Conservation (phyloP, 192 early-diverging fungal species). For the Blastocladiella britannica region DNA sequence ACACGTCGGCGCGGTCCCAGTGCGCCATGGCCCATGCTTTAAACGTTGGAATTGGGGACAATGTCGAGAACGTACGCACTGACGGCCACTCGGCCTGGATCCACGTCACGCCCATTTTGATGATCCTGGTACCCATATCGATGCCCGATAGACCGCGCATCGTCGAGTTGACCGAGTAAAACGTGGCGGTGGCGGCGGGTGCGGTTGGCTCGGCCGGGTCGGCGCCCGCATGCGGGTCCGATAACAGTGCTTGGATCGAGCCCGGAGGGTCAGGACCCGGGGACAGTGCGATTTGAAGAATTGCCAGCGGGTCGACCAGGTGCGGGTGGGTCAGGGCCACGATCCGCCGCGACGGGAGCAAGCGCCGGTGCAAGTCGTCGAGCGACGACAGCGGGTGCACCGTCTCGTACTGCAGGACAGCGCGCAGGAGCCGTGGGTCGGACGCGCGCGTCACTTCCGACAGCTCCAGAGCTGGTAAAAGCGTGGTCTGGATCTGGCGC, state of each 20-base stretch:
- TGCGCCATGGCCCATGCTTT: not conserved
- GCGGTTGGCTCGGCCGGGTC: not conserved
- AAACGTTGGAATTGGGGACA: not conserved
- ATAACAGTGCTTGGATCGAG: not conserved
- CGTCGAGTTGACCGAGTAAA: not conserved
- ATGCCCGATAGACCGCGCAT: not conserved
- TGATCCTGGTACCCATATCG: not conserved
- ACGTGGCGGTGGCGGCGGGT: not conserved
- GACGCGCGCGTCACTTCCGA: not conserved
- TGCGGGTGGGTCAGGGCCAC: not conserved
- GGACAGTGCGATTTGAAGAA: not conserved
- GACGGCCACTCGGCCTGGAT: not conserved
- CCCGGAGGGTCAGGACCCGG: not conserved
- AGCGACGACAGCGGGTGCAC: not conserved
- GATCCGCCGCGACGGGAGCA: not conserved
- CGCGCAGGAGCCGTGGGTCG: too few relatives aligned
- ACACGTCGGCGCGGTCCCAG: not conserved
- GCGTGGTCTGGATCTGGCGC: not conserved
- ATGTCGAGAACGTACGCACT: not conserved
- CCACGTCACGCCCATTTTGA: not conserved
- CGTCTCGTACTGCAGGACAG: not conserved
- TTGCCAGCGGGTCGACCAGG: not conserved
- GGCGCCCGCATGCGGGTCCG: too few relatives aligned
- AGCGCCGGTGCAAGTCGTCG: not conserved
- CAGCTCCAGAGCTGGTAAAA: not conserved